A percentile compares a stretch with the other conserved stretches of the same genome.
Evolutionary conservation across 2,329 filamentous ascomycete genomes (phyloP).

Genomic region (Aspergillus tanneri): DNA sequence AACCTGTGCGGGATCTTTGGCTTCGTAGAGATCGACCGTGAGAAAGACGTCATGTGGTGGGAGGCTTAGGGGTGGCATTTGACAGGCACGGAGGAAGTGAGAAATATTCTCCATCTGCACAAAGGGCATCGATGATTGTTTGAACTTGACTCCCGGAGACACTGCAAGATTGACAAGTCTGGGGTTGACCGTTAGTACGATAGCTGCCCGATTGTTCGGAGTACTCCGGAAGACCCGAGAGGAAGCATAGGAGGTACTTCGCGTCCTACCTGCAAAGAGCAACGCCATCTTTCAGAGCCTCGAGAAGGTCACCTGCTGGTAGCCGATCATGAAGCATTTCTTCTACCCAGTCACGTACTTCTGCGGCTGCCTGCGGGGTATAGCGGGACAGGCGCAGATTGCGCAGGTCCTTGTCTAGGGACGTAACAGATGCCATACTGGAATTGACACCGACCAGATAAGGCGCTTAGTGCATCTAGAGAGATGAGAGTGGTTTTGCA

Average conservation of each 20-base stretch:
- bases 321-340: slow-evolving; percentile 71
- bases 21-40: slow-evolving; percentile 93
- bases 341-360: slow-evolving; percentile 84
- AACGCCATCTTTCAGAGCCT: slow-evolving; percentile 84
- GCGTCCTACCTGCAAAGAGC: slow-evolving; percentile 79
- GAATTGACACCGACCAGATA: neutral
- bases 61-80: slow-evolving; percentile 78
- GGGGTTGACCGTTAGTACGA: slow-evolving; percentile 18
- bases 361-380: slow-evolving; percentile 83
- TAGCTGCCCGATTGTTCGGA: neutral
- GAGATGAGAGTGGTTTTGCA: slow-evolving; percentile 7
- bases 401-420: slow-evolving; percentile 92
- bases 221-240: neutral
- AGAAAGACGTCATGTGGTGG: slow-evolving; percentile 94
- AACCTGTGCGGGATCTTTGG: slow-evolving; percentile 94
- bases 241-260: neutral
- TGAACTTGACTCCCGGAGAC: slow-evolving; percentile 80
- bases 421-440: slow-evolving; percentile 86
- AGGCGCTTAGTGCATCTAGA: slow-evolving; percentile 6
- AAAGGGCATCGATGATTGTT: slow-evolving; percentile 91
- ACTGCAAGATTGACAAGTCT: slow-evolving; percentile 81
- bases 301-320: slow-evolving; percentile 72
- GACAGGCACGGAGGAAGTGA: slow-evolving; percentile 86
- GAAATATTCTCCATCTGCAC: slow-evolving; percentile 99
- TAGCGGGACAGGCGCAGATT: slow-evolving; percentile 90